Conservation (phyloP, 164 flowering plant genomes). For the Piper betle region DNA sequence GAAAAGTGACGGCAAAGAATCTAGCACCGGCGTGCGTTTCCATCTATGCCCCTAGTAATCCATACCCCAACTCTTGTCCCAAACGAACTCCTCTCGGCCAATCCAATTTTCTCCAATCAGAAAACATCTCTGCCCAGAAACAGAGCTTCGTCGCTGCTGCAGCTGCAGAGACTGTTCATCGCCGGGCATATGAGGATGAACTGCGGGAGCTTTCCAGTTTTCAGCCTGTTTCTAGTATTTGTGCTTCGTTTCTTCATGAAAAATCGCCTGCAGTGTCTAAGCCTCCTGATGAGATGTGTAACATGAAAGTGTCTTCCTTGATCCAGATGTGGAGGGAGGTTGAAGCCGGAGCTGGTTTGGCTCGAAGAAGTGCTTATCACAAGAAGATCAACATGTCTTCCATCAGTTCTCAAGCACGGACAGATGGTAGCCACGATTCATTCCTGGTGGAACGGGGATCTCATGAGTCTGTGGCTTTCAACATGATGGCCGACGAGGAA, state of each 20-base stretch:
- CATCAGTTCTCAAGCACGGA: too few relatives aligned
- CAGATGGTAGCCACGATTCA: neutral
- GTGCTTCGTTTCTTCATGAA: neutral
- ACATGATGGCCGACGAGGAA: neutral
- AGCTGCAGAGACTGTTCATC: too few relatives aligned
- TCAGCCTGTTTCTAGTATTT: neutral
- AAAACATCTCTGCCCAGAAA: neutral
- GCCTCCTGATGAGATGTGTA: neutral
- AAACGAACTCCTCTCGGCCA: neutral
- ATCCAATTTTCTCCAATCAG: neutral
- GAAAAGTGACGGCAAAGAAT: neutral
- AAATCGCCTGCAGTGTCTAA: neutral
- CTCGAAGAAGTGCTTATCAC: neutral
- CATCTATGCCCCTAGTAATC: too few relatives aligned
- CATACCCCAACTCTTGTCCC: neutral
- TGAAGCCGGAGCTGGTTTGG: neutral
- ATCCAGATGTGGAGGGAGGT: neutral
- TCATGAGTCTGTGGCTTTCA: neutral
- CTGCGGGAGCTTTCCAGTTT: neutral
- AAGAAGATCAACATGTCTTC: too few relatives aligned
- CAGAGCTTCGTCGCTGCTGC: neutral
- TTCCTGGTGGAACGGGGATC: neutral
- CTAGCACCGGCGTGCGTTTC: neutral
- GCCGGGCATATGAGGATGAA: neutral
- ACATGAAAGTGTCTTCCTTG: neutral